phyloP scores from a whole-genome alignment of 1,284 basidiomycete genomes.

The Crucibulum cyathiforme region DNA sequence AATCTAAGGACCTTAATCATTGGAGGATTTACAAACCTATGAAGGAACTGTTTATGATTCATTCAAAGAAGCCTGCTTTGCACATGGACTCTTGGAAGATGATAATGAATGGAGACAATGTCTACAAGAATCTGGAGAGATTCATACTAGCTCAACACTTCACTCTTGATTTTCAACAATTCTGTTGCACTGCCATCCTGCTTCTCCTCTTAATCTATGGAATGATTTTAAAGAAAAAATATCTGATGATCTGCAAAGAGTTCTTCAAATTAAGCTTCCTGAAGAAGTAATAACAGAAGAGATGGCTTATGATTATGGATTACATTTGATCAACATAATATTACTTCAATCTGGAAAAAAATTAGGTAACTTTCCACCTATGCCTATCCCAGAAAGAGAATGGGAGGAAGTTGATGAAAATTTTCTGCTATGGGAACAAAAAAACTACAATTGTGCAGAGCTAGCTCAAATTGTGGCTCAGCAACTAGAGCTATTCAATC shows the following conservation, averaged over 20 bases:
- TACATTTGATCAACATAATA: slow-evolving; percentile 23
- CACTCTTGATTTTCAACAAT: not conserved
- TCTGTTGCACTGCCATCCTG: not conserved
- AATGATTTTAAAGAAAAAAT: slow-evolving; percentile 16
- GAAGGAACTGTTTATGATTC: slow-evolving; percentile 23
- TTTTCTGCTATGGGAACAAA: slow-evolving; percentile 39
- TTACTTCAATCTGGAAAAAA: slow-evolving; percentile 15
- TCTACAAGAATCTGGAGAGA: not conserved
- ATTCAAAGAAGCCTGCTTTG: not conserved
- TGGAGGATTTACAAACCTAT: slow-evolving; percentile 32
- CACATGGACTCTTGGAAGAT: not conserved
- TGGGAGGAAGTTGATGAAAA: slow-evolving; percentile 23
- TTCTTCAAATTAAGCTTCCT: slow-evolving; percentile 11
- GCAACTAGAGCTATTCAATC: slow-evolving; percentile 31
- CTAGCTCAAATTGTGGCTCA: slow-evolving; percentile 4
- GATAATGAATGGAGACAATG: not conserved
- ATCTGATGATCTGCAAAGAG: slow-evolving; percentile 41
- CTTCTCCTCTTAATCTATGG: not conserved
- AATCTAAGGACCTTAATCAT: slow-evolving; percentile 27
- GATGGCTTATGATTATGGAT: slow-evolving; percentile 31
- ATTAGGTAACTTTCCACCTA: slow-evolving; percentile 18
- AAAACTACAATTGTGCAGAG: slow-evolving; percentile 28
- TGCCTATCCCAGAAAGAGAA: slow-evolving; percentile 15
- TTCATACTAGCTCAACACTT: not conserved
- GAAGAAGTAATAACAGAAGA: slow-evolving; percentile 14